phyloP scores from a whole-genome alignment of 768 basidiomycete genomes.

The Infundibulicybe gibba region DNA sequence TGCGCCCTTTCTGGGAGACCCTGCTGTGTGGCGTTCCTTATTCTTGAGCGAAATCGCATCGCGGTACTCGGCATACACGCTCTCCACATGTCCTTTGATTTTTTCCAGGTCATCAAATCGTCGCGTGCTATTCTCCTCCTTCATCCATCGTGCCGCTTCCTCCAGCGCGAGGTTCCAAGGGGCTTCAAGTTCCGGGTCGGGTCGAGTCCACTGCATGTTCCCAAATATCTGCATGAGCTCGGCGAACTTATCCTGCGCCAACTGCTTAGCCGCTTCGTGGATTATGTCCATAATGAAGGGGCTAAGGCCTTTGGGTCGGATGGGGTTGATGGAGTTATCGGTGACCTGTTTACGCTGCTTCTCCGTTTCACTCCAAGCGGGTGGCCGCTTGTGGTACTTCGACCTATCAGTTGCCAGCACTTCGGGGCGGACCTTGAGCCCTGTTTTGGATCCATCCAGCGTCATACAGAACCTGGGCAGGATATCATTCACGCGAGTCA shows the following conservation, averaged over 20 bases:
- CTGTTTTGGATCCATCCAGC: conserved; percentile 62
- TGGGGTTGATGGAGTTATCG: conserved; percentile 20
- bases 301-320: conserved; percentile 12
- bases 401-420: conserved; percentile 24
- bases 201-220: conserved; percentile 3
- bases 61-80: conserved; percentile 23
- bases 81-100: conserved; percentile 39
- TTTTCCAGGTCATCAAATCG: conserved; percentile 29
- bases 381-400: conserved; percentile 14
- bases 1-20: conserved; percentile 11
- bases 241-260: conserved; percentile 13
- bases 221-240: conserved; percentile 25
- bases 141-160: conserved; percentile 15
- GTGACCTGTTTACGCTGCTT: conserved; percentile 11
- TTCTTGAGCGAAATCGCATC: conserved; percentile 11
- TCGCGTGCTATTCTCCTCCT: conserved; percentile 10
- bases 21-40: no score
- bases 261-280: conserved; percentile 17
- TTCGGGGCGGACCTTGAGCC: conserved; percentile 35
- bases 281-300: conserved; percentile 45
- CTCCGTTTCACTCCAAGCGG: conserved; percentile 28
- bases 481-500: neutral
- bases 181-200: conserved; percentile 25
- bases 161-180: conserved; percentile 28
- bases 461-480: conserved; percentile 40